These are phyloP conservation scores for Ceratobasidium sp. DNA, from an alignment of 1,284 basidiomycete genomes.

Conservation along the genomic window DNA sequence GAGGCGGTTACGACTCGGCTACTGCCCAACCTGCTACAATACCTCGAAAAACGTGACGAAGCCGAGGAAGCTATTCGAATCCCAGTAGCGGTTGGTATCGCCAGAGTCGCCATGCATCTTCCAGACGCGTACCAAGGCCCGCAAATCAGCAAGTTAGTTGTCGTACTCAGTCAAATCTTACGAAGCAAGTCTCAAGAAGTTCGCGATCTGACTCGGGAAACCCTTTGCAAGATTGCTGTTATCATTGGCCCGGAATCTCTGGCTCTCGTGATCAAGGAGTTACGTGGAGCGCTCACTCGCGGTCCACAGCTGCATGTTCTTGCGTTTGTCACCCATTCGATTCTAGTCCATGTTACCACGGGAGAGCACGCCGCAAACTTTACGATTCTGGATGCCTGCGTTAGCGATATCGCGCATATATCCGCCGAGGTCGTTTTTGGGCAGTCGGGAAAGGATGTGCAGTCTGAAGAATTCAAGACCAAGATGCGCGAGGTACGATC, in stretches of 20 bases:
- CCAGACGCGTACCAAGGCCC: constrained; percentile 76
- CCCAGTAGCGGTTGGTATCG: constrained; percentile 89
- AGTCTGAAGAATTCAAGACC: constrained; percentile 92
- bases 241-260: constrained; percentile 83
- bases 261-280: constrained; percentile 80
- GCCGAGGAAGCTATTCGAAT: constrained; percentile 87
- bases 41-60: constrained; percentile 87
- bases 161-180: constrained; percentile 87
- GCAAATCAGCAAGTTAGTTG: constrained; percentile 85
- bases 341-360: constrained; percentile 84
- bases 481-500: constrained; percentile 91
- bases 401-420: constrained; percentile 82
- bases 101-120: constrained; percentile 85
- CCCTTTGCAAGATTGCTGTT: constrained; percentile 84
- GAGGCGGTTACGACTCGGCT: constrained; percentile 83
- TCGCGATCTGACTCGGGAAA: constrained; percentile 88
- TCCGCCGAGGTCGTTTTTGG: constrained; percentile 96
- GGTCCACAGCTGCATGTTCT: constrained; percentile 96
- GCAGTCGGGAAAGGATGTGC: constrained; percentile 90
- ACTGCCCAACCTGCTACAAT: constrained; percentile 80
- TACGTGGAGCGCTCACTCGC: constrained; percentile 84
- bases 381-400: constrained; percentile 78
- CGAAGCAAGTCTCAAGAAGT: constrained; percentile 95
- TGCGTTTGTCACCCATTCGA: constrained; percentile 85
- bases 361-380: constrained; percentile 69